Percentiles rank a stretch among this genome's conserved stretches.
These are phyloP conservation scores for Mycena olivaceomarginata DNA, from an alignment of 768 basidiomycete species.

Conservation along the genomic window DNA sequence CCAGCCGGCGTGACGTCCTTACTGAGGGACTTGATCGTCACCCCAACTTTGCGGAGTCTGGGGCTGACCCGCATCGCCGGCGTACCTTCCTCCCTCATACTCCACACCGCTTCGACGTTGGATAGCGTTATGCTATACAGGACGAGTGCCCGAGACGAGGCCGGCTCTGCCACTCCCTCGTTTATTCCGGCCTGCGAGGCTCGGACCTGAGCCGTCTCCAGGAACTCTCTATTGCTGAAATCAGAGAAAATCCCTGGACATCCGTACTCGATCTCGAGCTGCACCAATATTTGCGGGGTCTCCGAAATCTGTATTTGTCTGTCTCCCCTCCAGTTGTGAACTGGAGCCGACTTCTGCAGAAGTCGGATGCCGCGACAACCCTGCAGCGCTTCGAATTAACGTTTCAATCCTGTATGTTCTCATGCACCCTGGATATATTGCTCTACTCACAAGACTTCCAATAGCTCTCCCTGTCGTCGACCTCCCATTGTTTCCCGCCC, in stretches of 20 bases:
- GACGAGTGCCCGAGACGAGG: neutral
- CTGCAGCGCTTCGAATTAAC: neutral
- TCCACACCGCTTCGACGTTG: neutral
- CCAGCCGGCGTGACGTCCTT: neutral
- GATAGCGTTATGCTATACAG: too few relatives aligned
- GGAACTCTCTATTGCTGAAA: neutral
- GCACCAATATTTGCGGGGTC: neutral
- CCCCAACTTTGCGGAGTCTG: neutral
- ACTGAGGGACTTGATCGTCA: neutral
- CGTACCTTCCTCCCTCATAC: slow-evolving; percentile 1
- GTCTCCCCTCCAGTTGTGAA: too few relatives aligned
- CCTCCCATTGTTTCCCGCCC: neutral
- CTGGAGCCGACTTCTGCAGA: neutral
- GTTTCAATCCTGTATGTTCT: neutral
- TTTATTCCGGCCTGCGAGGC: neutral
- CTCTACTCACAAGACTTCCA: neutral
- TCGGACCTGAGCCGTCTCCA: neutral
- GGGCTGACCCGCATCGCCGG: neutral
- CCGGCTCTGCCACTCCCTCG: neutral
- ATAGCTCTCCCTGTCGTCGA: slow-evolving; percentile 3
- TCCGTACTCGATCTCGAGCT: neutral
- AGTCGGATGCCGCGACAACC: neutral
- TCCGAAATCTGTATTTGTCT: neutral
- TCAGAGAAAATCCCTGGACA: neutral
- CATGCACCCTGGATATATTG: too few relatives aligned